phyloP scores from a whole-genome alignment of 208 protist species.

The Phytomonas sp. region DNA sequence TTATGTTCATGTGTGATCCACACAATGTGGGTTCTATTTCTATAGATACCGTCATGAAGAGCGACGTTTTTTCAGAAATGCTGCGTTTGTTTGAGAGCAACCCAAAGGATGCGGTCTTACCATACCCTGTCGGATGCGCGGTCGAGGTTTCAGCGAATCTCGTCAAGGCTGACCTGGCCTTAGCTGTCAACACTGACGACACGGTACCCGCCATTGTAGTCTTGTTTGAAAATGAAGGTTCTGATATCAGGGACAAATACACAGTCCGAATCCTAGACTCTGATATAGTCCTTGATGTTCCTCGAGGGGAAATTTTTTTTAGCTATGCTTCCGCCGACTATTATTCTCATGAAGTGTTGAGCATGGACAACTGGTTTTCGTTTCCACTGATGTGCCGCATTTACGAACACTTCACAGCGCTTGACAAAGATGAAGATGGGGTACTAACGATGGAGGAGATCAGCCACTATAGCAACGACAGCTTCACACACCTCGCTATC shows the following conservation, averaged over 20 bases:
- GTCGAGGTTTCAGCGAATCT: conserved; percentile 55
- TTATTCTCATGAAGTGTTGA: conserved; percentile 43
- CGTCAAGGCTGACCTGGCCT: conserved; percentile 13
- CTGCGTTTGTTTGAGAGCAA: conserved; percentile 86
- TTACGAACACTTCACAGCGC: conserved; percentile 83
- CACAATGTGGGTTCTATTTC: conserved; percentile 56
- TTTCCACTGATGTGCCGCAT: conserved; percentile 74
- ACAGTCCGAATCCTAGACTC: conserved; percentile 39
- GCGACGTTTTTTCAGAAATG: conserved; percentile 85
- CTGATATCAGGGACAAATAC: conserved; percentile 49
- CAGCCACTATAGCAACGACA: conserved; percentile 72
- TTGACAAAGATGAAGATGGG: conserved; percentile 81
- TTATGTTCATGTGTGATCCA: conserved; percentile 91
- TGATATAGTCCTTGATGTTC: conserved; percentile 15
- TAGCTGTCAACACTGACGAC: conserved; percentile 42
- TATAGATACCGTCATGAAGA: conserved; percentile 79
- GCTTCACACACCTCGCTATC: conserved; percentile 76
- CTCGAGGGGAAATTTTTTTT: conserved; percentile 58
- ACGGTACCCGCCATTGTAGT: conserved; percentile 57
- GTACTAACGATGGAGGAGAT: conserved; percentile 76
- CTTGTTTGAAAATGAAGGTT: conserved; percentile 53
- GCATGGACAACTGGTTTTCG: conserved; percentile 88
- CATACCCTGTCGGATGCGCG: conserved; percentile 54
- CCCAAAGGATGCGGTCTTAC: conserved; percentile 51
- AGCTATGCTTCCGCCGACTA: conserved; percentile 69